These are phyloP conservation scores for Hypsizygus marmoreus DNA, from an alignment of 768 basidiomycete genomes.

Conservation along the genomic window DNA sequence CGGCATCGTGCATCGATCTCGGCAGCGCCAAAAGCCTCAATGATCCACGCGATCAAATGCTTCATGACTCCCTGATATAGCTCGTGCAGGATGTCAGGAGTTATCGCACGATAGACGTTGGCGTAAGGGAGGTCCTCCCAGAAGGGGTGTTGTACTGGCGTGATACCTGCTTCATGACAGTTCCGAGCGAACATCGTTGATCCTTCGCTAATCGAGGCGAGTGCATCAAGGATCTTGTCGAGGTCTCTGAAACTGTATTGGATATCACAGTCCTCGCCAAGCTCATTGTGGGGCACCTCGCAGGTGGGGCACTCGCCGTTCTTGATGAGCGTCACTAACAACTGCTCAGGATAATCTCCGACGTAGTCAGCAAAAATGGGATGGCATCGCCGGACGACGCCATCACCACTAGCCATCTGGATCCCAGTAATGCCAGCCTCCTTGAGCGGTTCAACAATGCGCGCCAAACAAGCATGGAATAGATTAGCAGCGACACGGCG, in stretches of 20 bases:
- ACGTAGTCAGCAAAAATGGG: conserved; percentile 42
- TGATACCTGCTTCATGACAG: conserved; percentile 22
- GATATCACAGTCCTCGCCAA: conserved; percentile 17
- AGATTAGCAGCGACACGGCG: conserved; percentile 30
- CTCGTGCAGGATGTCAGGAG: conserved; percentile 36
- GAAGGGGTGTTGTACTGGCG: conserved; percentile 24
- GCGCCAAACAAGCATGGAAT: conserved; percentile 36
- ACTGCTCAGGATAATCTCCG: conserved; percentile 46
- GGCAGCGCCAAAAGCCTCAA: conserved; percentile 16
- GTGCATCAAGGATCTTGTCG: conserved; percentile 18
- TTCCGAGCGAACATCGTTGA: conserved; percentile 12
- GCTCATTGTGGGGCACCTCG: conserved; percentile 11
- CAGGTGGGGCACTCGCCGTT: conserved; percentile 31
- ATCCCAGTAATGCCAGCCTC: conserved; percentile 22
- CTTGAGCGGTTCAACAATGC: conserved; percentile 30
- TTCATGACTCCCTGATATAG: conserved; percentile 34
- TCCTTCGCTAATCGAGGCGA: conserved; percentile 24
- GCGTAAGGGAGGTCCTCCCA: conserved; percentile 28
- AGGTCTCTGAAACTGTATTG: conserved; percentile 11
- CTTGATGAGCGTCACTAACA: conserved; percentile 31
- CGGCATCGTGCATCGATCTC: conserved; percentile 38
- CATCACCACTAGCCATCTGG: conserved; percentile 33
- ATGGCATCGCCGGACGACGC: conserved; percentile 25
- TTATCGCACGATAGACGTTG: conserved; percentile 24
- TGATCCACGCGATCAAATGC: conserved; percentile 34